Evolutionary conservation across 192 early-diverging fungal species (phyloP).

Genomic region (Geosiphon pyriformis): DNA sequence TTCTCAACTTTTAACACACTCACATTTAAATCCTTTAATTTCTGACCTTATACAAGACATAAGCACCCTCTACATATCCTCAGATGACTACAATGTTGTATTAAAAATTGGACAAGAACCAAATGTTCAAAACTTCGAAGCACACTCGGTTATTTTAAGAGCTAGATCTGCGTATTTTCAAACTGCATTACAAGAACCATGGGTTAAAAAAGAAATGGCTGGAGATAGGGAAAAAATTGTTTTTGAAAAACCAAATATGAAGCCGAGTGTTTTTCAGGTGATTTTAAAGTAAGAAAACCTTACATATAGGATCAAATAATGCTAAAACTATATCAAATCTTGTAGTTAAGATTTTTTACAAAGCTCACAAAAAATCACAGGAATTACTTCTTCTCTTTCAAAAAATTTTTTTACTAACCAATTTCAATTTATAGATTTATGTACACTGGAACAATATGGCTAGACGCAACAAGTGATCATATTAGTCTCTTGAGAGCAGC

Average conservation of each 20-base stretch:
- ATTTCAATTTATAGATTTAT: slow-evolving; percentile 2
- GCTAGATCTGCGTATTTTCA: slow-evolving; percentile 18
- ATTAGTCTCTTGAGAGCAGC: slow-evolving; percentile 9
- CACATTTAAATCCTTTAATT: no score
- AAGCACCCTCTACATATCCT: neutral
- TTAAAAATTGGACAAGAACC: slow-evolving; percentile 12
- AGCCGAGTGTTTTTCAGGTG: neutral
- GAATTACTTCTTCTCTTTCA: no score
- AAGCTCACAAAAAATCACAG: no score
- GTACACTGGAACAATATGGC: slow-evolving; percentile 1
- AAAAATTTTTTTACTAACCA: no score
- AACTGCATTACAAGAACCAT: slow-evolving; percentile 8
- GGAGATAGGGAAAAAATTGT: neutral
- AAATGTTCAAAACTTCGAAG: slow-evolving; percentile 10
- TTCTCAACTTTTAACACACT: no score
- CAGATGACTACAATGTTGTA: slow-evolving; percentile 14
- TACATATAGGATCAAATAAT: neutral
- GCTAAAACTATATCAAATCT: neutral
- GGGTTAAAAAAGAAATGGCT: slow-evolving; percentile 9
- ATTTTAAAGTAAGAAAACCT: slow-evolving; percentile 16
- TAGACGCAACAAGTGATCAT: neutral
- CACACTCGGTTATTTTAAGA: slow-evolving; percentile 17
- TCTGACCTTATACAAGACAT: no score
- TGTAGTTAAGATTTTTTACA: neutral
- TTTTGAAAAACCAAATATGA: slow-evolving; percentile 22